These are phyloP conservation scores for Tylopilus vinaceipallidus DNA, from an alignment of 768 basidiomycete species.

Conservation along the genomic window DNA sequence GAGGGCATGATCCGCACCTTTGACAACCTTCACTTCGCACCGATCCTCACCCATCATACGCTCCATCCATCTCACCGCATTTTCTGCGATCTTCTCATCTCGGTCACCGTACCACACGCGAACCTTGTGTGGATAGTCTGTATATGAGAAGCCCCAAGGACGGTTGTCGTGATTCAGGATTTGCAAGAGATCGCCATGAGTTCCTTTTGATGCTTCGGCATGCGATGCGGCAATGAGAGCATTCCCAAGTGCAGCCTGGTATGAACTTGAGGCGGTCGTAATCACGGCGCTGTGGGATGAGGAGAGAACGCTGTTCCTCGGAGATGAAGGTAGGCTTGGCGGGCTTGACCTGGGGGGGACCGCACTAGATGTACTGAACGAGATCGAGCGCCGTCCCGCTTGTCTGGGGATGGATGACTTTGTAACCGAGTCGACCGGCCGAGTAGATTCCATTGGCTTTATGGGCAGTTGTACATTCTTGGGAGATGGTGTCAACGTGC, in stretches of 20 bases:
- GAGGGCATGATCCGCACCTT: constrained; percentile 87
- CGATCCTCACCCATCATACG: constrained; percentile 70
- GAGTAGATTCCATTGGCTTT: constrained; percentile 17
- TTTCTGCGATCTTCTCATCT: constrained; percentile 92
- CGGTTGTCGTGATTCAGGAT: constrained; percentile 89
- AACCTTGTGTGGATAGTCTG: constrained; percentile 70
- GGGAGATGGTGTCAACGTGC: constrained; percentile 20
- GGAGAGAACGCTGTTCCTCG: constrained; percentile 44
- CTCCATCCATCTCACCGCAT: constrained; percentile 92
- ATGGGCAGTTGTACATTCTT: constrained; percentile 13
- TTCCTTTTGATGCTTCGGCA: constrained; percentile 89
- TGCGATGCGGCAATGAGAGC: constrained; percentile 93
- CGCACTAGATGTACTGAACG: constrained; percentile 43
- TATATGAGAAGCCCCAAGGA: constrained; percentile 89
- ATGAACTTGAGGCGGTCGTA: constrained; percentile 27
- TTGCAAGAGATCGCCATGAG: constrained; percentile 85
- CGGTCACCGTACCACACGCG: constrained; percentile 91
- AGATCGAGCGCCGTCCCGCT: constrained; percentile 68
- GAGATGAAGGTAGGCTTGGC: constrained; percentile 51
- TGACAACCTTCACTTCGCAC: constrained; percentile 79
- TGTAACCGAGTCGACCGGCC: constrained; percentile 25
- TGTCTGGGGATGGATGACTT: constrained; percentile 42
- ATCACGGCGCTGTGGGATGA: constrained; percentile 24
- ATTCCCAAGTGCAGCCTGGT: constrained; percentile 76
- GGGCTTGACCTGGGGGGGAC: constrained; percentile 39